phyloP scores from a whole-genome alignment of 345 rosid genomes.

The Murraya koenigii region DNA sequence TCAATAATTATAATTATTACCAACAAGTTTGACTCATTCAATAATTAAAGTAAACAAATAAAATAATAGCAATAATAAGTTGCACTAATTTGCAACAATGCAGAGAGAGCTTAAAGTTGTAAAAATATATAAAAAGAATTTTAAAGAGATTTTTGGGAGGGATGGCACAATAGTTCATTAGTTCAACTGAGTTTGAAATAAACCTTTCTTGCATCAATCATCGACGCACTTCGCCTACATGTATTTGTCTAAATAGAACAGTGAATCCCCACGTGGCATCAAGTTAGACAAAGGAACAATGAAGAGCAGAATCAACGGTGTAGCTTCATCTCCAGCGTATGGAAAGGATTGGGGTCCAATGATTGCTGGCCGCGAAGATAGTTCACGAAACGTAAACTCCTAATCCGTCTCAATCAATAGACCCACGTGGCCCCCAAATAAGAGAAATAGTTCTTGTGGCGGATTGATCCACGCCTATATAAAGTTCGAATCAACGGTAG shows the following conservation, averaged over 20 bases:
- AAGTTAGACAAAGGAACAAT: background rate
- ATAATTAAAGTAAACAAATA: too few relatives aligned
- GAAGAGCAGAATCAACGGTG: background rate
- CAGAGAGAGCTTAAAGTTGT: too few relatives aligned
- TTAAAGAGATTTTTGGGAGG: too few relatives aligned
- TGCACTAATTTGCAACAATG: too few relatives aligned
- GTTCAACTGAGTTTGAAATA: rapidly evolving
- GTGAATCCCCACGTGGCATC: conserved; percentile 10
- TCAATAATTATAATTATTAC: too few relatives aligned
- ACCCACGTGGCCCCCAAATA: background rate
- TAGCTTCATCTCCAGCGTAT: background rate
- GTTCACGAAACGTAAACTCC: background rate
- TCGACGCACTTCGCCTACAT: background rate
- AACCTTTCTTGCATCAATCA: background rate
- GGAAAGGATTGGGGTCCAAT: background rate
- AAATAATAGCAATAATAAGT: too few relatives aligned
- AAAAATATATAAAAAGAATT: too few relatives aligned
- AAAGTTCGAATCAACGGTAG: background rate
- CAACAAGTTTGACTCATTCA: too few relatives aligned
- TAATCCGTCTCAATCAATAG: background rate
- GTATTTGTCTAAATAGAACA: background rate
- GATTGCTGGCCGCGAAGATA: background rate
- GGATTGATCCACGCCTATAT: background rate
- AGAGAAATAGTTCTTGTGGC: background rate
- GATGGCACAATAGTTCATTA: too few relatives aligned